A percentile compares a stretch with the other conserved stretches of the same genome.
Conservation (phyloP, 2,329 filamentous ascomycete species). For the Neofusicoccum kwambonambiense region DNA sequence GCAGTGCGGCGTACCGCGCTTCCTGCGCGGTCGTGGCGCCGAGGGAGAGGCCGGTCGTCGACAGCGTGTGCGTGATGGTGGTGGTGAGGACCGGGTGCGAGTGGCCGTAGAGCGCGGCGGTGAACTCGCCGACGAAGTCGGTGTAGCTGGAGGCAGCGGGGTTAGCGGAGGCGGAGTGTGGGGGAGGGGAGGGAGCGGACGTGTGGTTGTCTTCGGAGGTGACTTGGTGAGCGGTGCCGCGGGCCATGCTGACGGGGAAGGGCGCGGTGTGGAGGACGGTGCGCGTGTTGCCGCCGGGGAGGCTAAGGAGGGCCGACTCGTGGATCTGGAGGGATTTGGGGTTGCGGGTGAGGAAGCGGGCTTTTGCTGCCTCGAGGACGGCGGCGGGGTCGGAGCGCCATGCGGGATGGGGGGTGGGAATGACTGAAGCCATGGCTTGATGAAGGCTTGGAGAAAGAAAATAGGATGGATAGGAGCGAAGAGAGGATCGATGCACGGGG, state of each 20-base stretch:
- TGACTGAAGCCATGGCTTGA: no score
- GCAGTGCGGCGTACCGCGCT: conserved; percentile 23
- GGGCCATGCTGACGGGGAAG: conserved; percentile 36
- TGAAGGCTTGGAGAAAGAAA: background rate
- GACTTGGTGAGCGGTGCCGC: conserved; percentile 28
- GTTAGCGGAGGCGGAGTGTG: background rate
- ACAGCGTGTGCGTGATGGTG: conserved; percentile 24
- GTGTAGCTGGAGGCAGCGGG: conserved; percentile 32
- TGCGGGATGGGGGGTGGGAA: background rate
- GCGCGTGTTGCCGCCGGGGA: conserved; percentile 42
- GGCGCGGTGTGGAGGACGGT: conserved; percentile 37
- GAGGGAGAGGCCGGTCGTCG: conserved; percentile 25
- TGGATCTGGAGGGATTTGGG: conserved; percentile 28
- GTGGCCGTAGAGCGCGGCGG: conserved; percentile 30
- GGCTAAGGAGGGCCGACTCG: conserved; percentile 27
- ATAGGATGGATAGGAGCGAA: background rate
- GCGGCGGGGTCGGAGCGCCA: background rate
- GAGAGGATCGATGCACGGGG: no score
- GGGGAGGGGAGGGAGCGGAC: conserved; percentile 4
- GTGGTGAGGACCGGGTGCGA: conserved; percentile 29
- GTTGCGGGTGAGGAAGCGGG: conserved; percentile 24
- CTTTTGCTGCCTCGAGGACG: conserved; percentile 25
- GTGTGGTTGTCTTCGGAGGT: conserved; percentile 32
- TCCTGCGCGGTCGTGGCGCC: conserved; percentile 28
- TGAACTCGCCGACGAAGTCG: conserved; percentile 31